These are phyloP conservation scores for Corylus heterophylla DNA, from an alignment of 306 rosid genomes.

Conservation along the genomic window DNA sequence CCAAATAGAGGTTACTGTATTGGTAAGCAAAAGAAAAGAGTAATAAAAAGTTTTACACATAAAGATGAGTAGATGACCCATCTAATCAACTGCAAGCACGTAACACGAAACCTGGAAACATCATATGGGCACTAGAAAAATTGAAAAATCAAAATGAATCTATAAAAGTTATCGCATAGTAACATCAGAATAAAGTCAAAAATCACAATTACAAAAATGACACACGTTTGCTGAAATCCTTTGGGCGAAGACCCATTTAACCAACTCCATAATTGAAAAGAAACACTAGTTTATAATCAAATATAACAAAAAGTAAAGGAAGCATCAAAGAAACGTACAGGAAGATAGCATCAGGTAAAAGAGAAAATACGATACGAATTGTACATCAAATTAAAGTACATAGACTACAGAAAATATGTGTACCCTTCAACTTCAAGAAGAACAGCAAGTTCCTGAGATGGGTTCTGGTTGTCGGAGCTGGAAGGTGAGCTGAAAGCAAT, in stretches of 20 bases:
- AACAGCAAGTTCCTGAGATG: conserved; percentile 63
- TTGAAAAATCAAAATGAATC: background rate
- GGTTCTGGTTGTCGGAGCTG: conserved; percentile 17
- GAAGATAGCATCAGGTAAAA: background rate
- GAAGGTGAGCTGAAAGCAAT: conserved; percentile 44
- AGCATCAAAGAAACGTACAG: background rate
- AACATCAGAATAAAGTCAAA: background rate
- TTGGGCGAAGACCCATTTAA: background rate
- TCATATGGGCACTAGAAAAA: background rate
- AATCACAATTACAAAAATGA: background rate
- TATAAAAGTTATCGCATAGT: background rate
- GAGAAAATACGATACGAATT: background rate
- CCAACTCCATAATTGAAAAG: background rate
- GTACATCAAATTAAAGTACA: background rate
- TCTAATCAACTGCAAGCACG: background rate
- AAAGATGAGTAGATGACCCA: background rate
- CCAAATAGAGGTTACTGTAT: background rate
- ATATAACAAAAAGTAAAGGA: background rate
- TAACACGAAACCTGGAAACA: background rate
- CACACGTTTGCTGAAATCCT: background rate
- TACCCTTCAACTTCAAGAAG: conserved; percentile 95
- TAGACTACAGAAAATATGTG: conserved; percentile 2
- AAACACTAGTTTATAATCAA: background rate
- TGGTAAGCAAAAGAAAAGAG: too few species aligned
- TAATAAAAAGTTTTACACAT: background rate